Evolutionary conservation across 257 asterid genomes (phyloP).

Genomic region (Solanum rostratum): DNA sequence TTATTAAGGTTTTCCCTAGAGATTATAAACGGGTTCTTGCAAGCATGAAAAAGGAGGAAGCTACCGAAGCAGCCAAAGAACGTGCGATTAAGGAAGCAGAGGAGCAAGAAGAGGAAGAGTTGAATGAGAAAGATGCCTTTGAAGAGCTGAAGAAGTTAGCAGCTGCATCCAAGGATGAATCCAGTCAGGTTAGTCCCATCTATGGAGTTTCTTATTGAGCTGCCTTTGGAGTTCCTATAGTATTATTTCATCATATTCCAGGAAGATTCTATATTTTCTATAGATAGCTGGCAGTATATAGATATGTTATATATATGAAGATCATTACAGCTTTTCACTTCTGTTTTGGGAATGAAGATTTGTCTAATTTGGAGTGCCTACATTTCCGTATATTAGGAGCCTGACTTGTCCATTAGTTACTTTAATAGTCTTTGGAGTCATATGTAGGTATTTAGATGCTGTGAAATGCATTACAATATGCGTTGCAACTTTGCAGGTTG

Average conservation of each 20-base stretch:
- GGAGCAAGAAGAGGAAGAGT: slow-evolving; percentile 51
- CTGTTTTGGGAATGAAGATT: background rate
- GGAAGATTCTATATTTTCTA: background rate
- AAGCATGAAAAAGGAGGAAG: slow-evolving; percentile 44
- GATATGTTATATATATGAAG: background rate
- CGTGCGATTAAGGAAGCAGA: slow-evolving; percentile 49
- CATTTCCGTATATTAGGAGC: background rate
- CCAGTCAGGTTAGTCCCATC: slow-evolving; percentile 33
- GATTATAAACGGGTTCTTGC: slow-evolving; percentile 80
- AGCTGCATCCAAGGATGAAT: slow-evolving; percentile 22
- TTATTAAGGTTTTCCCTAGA: slow-evolving; percentile 87
- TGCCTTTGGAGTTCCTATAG: background rate
- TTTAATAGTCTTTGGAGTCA: background rate
- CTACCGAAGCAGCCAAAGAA: slow-evolving; percentile 32
- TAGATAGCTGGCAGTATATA: background rate
- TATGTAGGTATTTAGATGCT: background rate
- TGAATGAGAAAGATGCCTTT: slow-evolving; percentile 77
- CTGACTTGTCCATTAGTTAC: background rate
- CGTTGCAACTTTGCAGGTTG: slow-evolving; percentile 27
- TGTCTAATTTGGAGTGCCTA: background rate
- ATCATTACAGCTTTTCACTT: background rate
- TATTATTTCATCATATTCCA: background rate
- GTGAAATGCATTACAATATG: background rate
- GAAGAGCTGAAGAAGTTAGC: slow-evolving; percentile 88
- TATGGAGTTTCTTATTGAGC: background rate